Evolutionary conservation across 306 rosid genomes (phyloP), one percentile per base, ranked within the genome.

Genomic region (Lupinus albus): DNA sequence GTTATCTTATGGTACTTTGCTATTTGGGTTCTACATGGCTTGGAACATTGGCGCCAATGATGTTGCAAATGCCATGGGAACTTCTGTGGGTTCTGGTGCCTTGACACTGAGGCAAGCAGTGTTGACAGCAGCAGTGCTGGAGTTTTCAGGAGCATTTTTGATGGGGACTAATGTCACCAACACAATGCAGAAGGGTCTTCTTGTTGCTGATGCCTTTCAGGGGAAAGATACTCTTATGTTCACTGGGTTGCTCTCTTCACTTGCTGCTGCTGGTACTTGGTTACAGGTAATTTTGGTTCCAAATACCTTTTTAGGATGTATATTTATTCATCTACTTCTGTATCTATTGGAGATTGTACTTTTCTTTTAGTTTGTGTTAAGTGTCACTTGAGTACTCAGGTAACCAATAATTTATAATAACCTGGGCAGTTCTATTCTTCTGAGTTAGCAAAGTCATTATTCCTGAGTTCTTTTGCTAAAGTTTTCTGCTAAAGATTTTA

Each of bases 201-300:
- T 94, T 7, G 96, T 86, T 0, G 87, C 95, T 3, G 69, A 58
- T 75, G 94, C 76, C 61, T 94, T 94, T 76, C 87, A 90, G 11
- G 99, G 97, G 36, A 90, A 90, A 25, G 84, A 88, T 56, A 61
- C 84, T 67, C 79, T 94, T 15, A 83, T 83, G 3, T 85, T 94
- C 21, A 85, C 96, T 7, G 99, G 99, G 3, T 71, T 94, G 87
- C 87, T 94, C 9, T 84, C 96, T 61, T 94, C 99, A 33, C 92
- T 94, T 52, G 99, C 96, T 68, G 96, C 97, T n/a, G 99, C 99
- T 65, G 99, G 99, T 54, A 80, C 99, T 74, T 94, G 99, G 99
- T 80, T 94, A 45, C 99, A 94, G 95, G 99, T 93, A 42, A 6
- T 36, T 48, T 11, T 15, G 10, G 48, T 39, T 10, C 12, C 45